Evolutionary conservation across 352 stramenopile species (phyloP), one percentile per base, ranked within the genome.

Genomic region (Phytophthora boehmeriae): DNA sequence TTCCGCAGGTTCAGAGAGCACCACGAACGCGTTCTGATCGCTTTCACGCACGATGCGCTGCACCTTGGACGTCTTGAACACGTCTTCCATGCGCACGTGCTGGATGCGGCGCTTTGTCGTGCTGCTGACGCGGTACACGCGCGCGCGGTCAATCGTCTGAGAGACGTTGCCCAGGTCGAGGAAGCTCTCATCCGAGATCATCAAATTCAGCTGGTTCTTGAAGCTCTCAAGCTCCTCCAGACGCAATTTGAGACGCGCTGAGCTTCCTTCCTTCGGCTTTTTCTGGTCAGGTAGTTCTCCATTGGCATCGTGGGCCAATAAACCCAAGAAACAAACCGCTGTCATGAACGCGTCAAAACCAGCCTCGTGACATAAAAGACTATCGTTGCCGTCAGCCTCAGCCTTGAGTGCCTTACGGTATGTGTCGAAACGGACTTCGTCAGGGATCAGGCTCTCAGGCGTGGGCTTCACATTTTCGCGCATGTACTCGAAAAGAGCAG

Each of bases 271-370:
- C 28, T 69, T 76, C 4, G 54, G 49, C 22, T 59, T 28, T 4
- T 57, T 58, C 17, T 71, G 67, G 25, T 78, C 64, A 23, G 50
- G 63, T 32, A 89, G 23, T 27, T 83, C 71, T 30, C 80, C 80
- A 17, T 85, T 74, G 35, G 70, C 59, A 35, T 89, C 76, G 39
- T 90, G 79, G 0, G 76, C 79, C 32, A 90, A 54, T 17, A 93
- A 58, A 30, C 83, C 83, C 19, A 93, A 59, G 61, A 91, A 93
- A 53, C 85, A 90, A 30, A 92, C 75, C 41, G 71, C 78, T 2
- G 86, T 95, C 84, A 95, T 93, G 67, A 92, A 90, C 16, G 86
- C 84, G 36, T 95, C 86, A 46, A 92, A 95, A 35, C 86, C 86
- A n/a, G 86, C 86, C 56, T 95, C 86, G 61, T 95, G 86, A 32